Base-by-base conservation (phyloP, 2,329 filamentous ascomycete species). In the Ascochyta viciae-villosae region DNA sequence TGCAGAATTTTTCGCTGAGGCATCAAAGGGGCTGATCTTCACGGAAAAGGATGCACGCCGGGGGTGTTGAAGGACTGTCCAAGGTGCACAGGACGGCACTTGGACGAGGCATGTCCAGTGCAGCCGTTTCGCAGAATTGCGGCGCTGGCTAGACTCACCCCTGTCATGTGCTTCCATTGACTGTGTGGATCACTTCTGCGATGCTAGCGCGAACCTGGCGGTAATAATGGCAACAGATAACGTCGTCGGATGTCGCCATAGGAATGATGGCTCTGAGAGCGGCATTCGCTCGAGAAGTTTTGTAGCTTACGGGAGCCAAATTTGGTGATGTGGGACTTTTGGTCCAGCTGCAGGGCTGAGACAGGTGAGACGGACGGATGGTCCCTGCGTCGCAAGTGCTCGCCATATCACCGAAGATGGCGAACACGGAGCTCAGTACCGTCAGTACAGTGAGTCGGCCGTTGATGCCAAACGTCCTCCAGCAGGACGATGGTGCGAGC, bases 311-410 rank as follows among this genome's bases (percentile, higher is more conserved):
- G 60, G 56, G 58, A 65, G 64, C 50, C 35, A 22, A 16, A 48
- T 23, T 40, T 40, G 4, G 37, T 56, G 50, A 58, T 42, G 60
- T 43, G 53, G 38, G 43, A 42, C 15, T 26, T 23, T 22, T 60
- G 54, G 60, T 48, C 47, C 59, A 60, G 60, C 60, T 68, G 67
- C 72, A 73, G 67, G 71, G 71, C 67, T 68, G 64, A 70, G 58
- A 66, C 59, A 52, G 42, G 62, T 68, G 58, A 67, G 62, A 62
- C 60, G 67, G 62, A 62, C 60, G 57, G 58, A 59, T 40, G 33
- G 55, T 49, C 63, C 69, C 61, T 69, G 64, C 57, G 60, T 65
- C 50, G 52, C 56, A 47, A 62, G 55, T 43, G 60, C 52, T 62
- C 57, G 58, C 51, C 56, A 63, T 60, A 58, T 59, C 29, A 57